phyloP scores from a whole-genome alignment of 805 yeast species.

The Ogataea populi-albae region DNA sequence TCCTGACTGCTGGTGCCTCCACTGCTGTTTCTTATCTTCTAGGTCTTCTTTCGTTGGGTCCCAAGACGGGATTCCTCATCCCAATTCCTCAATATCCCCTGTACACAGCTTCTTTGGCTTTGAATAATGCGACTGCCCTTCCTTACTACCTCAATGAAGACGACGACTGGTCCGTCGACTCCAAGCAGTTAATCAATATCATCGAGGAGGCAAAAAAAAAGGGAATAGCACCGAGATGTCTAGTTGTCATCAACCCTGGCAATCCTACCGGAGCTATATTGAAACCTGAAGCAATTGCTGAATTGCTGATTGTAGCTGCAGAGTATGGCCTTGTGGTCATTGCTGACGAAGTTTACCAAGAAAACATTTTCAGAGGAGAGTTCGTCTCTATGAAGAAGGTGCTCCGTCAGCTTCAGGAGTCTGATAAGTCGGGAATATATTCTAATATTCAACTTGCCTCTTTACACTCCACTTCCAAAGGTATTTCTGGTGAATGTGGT shows the following conservation, averaged over 20 bases:
- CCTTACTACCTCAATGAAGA: slow-evolving; percentile 85
- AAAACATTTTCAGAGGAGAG: slow-evolving; percentile 78
- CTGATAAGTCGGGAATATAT: slow-evolving; percentile 51
- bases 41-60: slow-evolving; percentile 65
- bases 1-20: slow-evolving; percentile 92
- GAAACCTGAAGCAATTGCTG: slow-evolving; percentile 59
- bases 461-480: slow-evolving; percentile 95
- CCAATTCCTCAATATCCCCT: slow-evolving; percentile 99
- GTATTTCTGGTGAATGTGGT: slow-evolving; percentile 98
- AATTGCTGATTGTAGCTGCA: slow-evolving; percentile 76
- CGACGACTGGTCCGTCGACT: slow-evolving; percentile 79
- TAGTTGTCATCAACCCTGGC: slow-evolving; percentile 96
- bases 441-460: slow-evolving; percentile 84
- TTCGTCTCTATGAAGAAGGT: slow-evolving; percentile 85
- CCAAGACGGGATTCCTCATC: slow-evolving; percentile 74
- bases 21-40: slow-evolving; percentile 83
- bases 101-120: slow-evolving; percentile 90
- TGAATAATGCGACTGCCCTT: slow-evolving; percentile 76
- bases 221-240: slow-evolving; percentile 65
- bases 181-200: slow-evolving; percentile 56
- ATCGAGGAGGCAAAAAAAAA: slow-evolving; percentile 46
- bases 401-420: slow-evolving; percentile 56
- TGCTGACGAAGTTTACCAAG: slow-evolving; percentile 98
- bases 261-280: slow-evolving; percentile 95
- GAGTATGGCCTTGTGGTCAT: slow-evolving; percentile 79